Base-by-base conservation (phyloP, 1,284 basidiomycete genomes). In the Cutaneotrichosporon dermatis region DNA sequence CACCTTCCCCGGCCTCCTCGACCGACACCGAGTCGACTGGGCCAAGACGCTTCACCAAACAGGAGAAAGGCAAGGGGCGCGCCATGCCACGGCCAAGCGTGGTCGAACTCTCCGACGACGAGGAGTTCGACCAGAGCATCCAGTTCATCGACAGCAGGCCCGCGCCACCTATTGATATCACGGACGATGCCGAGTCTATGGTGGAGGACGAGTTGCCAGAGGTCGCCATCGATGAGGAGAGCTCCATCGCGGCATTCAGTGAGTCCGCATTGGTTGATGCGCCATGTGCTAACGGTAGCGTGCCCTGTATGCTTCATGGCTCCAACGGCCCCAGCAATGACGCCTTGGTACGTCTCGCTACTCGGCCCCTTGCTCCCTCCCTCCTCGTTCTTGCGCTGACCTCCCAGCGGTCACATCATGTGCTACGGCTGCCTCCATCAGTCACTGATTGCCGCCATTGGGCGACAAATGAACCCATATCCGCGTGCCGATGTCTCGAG, bases 221-320 rank as follows among this genome's bases (percentile, higher is more conserved):
- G n/a, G 39, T 39, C 12, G 55, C 54, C 34, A 58, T 60, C 25
- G 61, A 56, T 15, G 51, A 53, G 39, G 58, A 65, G 13, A 48
- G 52, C 15, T 41, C 51, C 10, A 43, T 65, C 10, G 54, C 45
- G 10, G 59, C 54, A 0, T 65, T 54, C 56, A 65, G 64, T 65
- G 57, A 57, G 64, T 51, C 25, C 46, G 35, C 35, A 1, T 7
- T 36, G 4, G 12, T 1, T 4, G 46, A 6, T 6, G 35, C 1
- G 25, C 25, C 25, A 15, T 13, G 12, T 42, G 39, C 54, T 60
- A 50, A 62, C 55, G 11, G 2, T 43, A 76, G 75, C 62, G 16
- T 76, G 75, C 58, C 74, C 75, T 1, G 65, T 76, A 2, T 76
- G 75, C 57, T 75, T 76, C 59, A 67, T 61, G 39, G 43, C 66